Conservation (phyloP, 2,329 filamentous ascomycete species). For the Sarocladiaceae sp. region DNA sequence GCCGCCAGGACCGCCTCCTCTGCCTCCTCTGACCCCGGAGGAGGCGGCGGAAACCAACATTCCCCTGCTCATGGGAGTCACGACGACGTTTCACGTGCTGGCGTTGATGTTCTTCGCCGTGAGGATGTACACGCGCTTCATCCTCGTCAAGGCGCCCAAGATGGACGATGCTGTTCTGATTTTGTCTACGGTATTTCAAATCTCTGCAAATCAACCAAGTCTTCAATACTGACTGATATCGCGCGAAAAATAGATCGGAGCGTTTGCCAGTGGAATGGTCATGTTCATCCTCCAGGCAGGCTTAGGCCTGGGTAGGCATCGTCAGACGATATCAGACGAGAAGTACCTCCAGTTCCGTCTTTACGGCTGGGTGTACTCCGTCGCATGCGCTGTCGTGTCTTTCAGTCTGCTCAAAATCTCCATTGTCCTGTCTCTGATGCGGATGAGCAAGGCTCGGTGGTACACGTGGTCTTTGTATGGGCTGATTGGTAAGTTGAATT, state of each 20-base stretch:
- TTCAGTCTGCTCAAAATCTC: conserved; percentile 15
- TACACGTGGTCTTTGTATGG: conserved; percentile 1
- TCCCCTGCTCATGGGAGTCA: conserved; percentile 11
- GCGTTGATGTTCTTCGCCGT: conserved; percentile 10
- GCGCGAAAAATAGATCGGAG: conserved; percentile 9
- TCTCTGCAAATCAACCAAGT: neutral
- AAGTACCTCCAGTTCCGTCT: conserved; percentile 10
- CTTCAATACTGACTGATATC: neutral
- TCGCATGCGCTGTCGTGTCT: conserved; percentile 12
- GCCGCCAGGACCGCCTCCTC: neutral
- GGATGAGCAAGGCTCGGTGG: neutral
- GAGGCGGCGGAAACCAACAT: conserved; percentile 13
- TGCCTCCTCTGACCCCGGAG: conserved; percentile 7
- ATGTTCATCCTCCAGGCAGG: conserved; percentile 13
- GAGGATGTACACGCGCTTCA: conserved; percentile 12
- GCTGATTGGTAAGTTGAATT: neutral
- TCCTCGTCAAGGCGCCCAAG: conserved; percentile 11
- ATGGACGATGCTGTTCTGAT: conserved; percentile 16
- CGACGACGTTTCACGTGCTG: conserved; percentile 11
- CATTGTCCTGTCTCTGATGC: conserved; percentile 13
- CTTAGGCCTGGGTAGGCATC: conserved; percentile 13
- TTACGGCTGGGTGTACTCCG: conserved; percentile 14
- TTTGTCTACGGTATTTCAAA: conserved; percentile 9
- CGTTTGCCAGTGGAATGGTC: conserved; percentile 12
- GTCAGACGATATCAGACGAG: conserved; percentile 3